Evolutionary conservation across 2,329 filamentous ascomycete species (phyloP), one percentile per base, ranked within the genome.

Genomic region (Aspergillus sp.): DNA sequence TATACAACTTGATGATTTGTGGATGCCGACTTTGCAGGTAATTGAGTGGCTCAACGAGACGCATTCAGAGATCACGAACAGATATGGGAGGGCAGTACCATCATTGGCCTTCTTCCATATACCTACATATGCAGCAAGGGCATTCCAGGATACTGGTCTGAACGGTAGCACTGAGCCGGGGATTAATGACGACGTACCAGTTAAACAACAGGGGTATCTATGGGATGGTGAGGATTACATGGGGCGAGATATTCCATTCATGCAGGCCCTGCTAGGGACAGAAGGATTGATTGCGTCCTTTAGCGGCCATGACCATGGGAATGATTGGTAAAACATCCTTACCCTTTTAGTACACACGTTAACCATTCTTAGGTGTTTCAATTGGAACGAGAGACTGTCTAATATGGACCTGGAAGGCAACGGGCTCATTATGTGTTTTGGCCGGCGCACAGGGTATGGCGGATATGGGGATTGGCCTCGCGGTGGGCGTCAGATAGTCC

Each of bases 71-170:
- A 56, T 79, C 3, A 64, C 58, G 2, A 41, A 58, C 0, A 54
- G 68, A 45, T 73, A 78, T 46, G 64, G 68, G 3, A 68, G 66
- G 4, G 49, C 59, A 0, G 72, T 84, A 15, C 82, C 82, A 1
- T 82, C 79, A 13, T 65, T 85, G 2, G 82, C 78, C 0, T 86
- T 85, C 60, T 79, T 83, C 6, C 83, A 86, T 61, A 84, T 85
- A 27, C 83, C 80, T 3, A 70, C 70, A 1, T 73, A 77, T 45
- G 75, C 79, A 3, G 76, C 76, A 62, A 69, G 68, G 5, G 72
- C 70, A 3, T 72, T 79, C 45, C 79, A 82, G 54, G 57, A 75
- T 63, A 6, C 24, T 5, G 62, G 82, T 72, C 66, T 83, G 60
- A 24, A 77, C 34, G 61, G 75, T 0, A 62, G 70, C n/a, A 73